phyloP scores from a whole-genome alignment of 2,329 filamentous ascomycete species.

The Exophiala dermatitidis region DNA sequence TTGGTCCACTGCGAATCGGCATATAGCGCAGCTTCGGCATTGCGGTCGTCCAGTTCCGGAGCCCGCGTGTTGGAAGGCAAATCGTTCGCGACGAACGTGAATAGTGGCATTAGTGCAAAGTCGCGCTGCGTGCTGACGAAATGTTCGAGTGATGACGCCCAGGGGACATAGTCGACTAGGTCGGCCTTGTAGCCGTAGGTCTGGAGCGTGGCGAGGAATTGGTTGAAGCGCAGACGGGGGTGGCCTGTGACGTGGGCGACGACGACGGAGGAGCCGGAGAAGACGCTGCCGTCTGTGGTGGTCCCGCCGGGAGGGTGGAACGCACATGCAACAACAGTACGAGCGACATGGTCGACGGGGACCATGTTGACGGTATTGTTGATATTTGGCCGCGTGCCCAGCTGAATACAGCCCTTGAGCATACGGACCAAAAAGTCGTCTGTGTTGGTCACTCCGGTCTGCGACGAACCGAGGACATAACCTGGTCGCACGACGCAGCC shows the following conservation, averaged over 20 bases:
- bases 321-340: slow-evolving; percentile 67
- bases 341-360: slow-evolving; percentile 74
- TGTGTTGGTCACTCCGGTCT: slow-evolving; percentile 64
- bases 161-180: slow-evolving; percentile 59
- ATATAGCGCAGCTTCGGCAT: slow-evolving; percentile 58
- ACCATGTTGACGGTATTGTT: slow-evolving; percentile 83
- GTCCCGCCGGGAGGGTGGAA: too few species aligned
- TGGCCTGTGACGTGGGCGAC: slow-evolving; percentile 75
- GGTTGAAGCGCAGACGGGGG: slow-evolving; percentile 68
- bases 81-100: slow-evolving; percentile 64
- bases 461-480: slow-evolving; percentile 70
- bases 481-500: slow-evolving; percentile 75
- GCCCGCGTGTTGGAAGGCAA: slow-evolving; percentile 64
- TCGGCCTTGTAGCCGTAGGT: slow-evolving; percentile 66
- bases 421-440: slow-evolving; percentile 89
- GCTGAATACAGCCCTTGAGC: slow-evolving; percentile 78
- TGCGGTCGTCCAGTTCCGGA: slow-evolving; percentile 66
- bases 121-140: slow-evolving; percentile 58
- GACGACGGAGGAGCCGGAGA: slow-evolving; percentile 33
- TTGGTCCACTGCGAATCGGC: slow-evolving; percentile 55
- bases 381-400: slow-evolving; percentile 66
- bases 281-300: too few species aligned
- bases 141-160: slow-evolving; percentile 59
- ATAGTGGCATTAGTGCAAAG: slow-evolving; percentile 66
- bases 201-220: slow-evolving; percentile 64